A percentile compares a stretch with the other conserved stretches of the same genome.
These are phyloP conservation scores for Tilletia indica DNA, from an alignment of 1,284 basidiomycete species.

Conservation along the genomic window DNA sequence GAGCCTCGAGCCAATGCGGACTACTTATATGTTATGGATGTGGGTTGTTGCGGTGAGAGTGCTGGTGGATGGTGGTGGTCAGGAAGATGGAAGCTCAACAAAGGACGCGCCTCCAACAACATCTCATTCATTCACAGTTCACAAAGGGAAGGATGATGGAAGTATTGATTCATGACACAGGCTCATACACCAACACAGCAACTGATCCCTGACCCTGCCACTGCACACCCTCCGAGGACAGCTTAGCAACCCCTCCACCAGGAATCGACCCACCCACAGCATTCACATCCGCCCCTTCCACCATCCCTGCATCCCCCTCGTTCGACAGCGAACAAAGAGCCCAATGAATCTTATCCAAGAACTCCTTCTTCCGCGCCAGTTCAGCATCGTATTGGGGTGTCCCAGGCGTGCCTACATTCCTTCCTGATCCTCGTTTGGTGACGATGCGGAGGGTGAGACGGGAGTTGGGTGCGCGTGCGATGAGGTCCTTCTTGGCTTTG, in stretches of 20 bases:
- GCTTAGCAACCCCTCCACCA: background rate
- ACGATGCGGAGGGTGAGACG: constrained; percentile 2
- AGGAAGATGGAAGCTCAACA: background rate
- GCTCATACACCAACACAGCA: constrained; percentile 6
- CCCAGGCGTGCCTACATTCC: background rate
- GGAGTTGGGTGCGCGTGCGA: background rate
- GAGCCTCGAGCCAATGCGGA: too few species aligned
- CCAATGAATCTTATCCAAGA: background rate
- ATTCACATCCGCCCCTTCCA: background rate
- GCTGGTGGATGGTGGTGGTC: background rate
- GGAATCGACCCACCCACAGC: background rate
- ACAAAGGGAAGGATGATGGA: too few species aligned
- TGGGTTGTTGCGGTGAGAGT: background rate
- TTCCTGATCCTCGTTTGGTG: background rate
- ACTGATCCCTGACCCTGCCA: background rate
- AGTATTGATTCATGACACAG: too few species aligned
- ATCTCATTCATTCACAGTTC: background rate
- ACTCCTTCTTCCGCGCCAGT: background rate
- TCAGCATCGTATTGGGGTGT: background rate
- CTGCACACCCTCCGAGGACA: background rate
- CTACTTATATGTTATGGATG: too few species aligned
- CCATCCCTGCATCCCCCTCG: background rate
- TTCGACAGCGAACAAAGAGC: background rate
- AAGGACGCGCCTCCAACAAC: background rate
- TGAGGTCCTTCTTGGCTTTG: constrained; percentile 34